Base-by-base conservation (phyloP, 2,329 filamentous ascomycete genomes). In the Colletotrichum phormii region DNA sequence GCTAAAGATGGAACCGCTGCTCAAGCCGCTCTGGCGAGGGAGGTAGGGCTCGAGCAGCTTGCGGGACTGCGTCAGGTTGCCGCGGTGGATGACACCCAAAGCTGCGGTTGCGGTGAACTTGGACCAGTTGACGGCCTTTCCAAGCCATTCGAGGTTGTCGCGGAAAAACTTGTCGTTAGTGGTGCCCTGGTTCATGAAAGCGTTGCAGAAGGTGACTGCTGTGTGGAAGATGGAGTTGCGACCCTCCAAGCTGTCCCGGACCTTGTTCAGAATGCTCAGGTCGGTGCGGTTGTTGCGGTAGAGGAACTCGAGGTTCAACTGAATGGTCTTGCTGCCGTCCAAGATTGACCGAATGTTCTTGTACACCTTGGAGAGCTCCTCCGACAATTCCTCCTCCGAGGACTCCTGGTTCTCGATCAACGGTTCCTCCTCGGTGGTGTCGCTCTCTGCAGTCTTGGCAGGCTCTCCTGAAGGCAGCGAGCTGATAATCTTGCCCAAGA, bases 201-300 rank as follows among this genome's bases (percentile, higher is more conserved):
- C 97, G 79, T 98, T 98, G 80, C 96, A 97, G 79, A 99, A 97
- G 0, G 97, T 98, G 68, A 99, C 95, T 4, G 95, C 95, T 1
- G 95, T 97, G 83, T 99, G 97, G 89, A 98, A 98, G 77, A 99
- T 99, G 37, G 96, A 98, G 84, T 98, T 98, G 65, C 97, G 91
- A 46, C 95, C 95, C 81, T 99, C 97, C 18, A 99, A 86, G 77
- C 95, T 98, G 81, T 99, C 97, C 63, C 96, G 93, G 57, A 99
- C 92, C 85, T 98, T 98, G 88, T 98, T 98, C 71, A 99, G 87
- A 74, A 99, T 97, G 78, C 92, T 93, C 75, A 95, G 89, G 79
- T 99, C 97, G 51, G 95, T 95, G 80, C 93, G 95, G 84, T 98
- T 98, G 84, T 95, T 98, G 78, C 97, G 91, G 86, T 96, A 98